These are phyloP conservation scores for Rhizopogon rudus DNA, from an alignment of 768 basidiomycete genomes.

Conservation along the genomic window DNA sequence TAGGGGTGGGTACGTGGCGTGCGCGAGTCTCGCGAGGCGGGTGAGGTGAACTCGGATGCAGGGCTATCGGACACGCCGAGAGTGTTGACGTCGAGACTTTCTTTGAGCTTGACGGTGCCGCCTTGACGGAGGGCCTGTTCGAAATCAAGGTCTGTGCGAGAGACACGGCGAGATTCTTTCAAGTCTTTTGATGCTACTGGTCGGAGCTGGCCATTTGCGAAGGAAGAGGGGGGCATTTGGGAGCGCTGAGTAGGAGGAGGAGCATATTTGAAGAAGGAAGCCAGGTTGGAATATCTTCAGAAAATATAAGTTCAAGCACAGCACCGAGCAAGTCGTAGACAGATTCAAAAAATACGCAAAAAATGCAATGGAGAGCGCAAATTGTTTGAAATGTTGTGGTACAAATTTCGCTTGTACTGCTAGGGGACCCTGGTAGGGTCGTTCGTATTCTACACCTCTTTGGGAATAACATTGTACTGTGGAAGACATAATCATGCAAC, in stretches of 20 bases:
- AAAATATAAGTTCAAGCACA: neutral
- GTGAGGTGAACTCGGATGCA: conserved; percentile 36
- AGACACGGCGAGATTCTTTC: conserved; percentile 46
- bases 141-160: conserved; percentile 77
- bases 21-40: conserved; percentile 30
- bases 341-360: too few relatives aligned
- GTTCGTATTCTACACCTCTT: conserved; percentile 22
- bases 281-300: conserved; percentile 42
- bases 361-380: neutral
- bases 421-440: neutral
- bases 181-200: conserved; percentile 53
- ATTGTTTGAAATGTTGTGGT: neutral
- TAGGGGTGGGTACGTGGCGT: conserved; percentile 25
- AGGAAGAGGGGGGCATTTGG: conserved; percentile 41
- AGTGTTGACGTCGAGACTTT: conserved; percentile 64
- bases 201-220: conserved; percentile 42
- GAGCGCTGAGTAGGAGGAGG: conserved; percentile 36
- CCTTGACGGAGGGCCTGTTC: conserved; percentile 67
- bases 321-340: too few relatives aligned
- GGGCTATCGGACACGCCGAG: conserved; percentile 54
- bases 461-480: conserved; percentile 26
- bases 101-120: conserved; percentile 64
- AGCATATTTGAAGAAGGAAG: conserved; percentile 51
- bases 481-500: conserved; percentile 20
- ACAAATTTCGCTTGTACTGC: conserved; percentile 1